Conservation (phyloP, 1,139 yeast genomes). For the Yamadazyma kanchanaburiensis region DNA sequence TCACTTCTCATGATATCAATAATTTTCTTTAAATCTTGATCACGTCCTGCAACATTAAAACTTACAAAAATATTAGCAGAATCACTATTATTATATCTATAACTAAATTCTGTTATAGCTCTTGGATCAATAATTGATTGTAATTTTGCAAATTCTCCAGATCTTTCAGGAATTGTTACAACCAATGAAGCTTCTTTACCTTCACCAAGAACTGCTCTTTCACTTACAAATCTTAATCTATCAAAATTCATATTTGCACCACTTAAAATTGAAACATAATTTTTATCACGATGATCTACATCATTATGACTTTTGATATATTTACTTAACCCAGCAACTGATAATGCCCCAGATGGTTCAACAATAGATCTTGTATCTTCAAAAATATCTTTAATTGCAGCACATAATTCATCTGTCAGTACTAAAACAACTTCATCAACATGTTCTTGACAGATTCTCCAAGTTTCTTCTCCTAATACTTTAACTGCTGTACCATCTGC, state of each 20-base stretch:
- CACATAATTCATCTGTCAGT: slow-evolving; percentile 92
- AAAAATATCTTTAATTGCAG: slow-evolving; percentile 94
- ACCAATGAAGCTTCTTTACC: slow-evolving; percentile 93
- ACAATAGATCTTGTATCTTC: slow-evolving; percentile 93
- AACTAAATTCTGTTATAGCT: slow-evolving; percentile 88
- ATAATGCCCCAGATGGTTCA: slow-evolving; percentile 96
- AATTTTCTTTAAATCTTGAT: slow-evolving; percentile 45
- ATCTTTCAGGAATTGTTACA: slow-evolving; percentile 85
- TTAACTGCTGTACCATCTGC: slow-evolving; percentile 99
- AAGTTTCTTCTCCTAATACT: slow-evolving; percentile 85
- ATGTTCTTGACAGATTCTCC: slow-evolving; percentile 70
- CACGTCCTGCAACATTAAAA: slow-evolving; percentile 75
- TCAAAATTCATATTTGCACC: slow-evolving; percentile 98
- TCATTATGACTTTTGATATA: slow-evolving; percentile 67
- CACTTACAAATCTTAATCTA: slow-evolving; percentile 93
- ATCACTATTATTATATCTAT: slow-evolving; percentile 59
- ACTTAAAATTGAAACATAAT: slow-evolving; percentile 81
- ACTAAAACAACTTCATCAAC: slow-evolving; percentile 90
- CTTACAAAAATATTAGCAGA: slow-evolving; percentile 83
- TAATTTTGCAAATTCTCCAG: slow-evolving; percentile 82
- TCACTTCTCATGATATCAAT: slow-evolving; percentile 34
- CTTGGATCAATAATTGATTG: slow-evolving; percentile 81
- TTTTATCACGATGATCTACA: slow-evolving; percentile 65
- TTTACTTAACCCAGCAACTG: slow-evolving; percentile 91
- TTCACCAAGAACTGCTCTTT: slow-evolving; percentile 96